A percentile compares a stretch with the other conserved stretches of the same genome.
Conservation (phyloP, 2,329 filamentous ascomycete genomes). For the Phaeophleospora eucalypticola region DNA sequence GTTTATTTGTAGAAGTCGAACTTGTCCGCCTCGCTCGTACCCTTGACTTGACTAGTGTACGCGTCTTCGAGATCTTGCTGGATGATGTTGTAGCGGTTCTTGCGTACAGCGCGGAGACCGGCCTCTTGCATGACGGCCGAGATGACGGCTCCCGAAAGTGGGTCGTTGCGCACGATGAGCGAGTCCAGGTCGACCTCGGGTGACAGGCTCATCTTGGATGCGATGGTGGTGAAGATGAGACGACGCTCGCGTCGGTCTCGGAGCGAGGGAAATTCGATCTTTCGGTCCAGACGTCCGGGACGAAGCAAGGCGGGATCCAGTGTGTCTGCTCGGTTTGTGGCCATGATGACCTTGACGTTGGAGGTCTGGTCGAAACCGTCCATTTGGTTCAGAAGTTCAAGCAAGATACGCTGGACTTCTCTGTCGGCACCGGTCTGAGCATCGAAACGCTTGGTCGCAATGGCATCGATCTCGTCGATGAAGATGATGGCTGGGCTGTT, state of each 20-base stretch:
- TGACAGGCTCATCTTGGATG: constrained; percentile 91
- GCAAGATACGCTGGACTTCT: constrained; percentile 96
- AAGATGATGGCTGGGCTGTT: constrained; percentile 99
- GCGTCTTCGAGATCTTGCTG: constrained; percentile 95
- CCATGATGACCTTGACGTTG: constrained; percentile 99
- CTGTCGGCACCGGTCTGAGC: constrained; percentile 96
- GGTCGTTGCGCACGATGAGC: constrained; percentile 94
- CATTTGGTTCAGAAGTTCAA: constrained; percentile 98
- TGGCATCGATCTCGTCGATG: constrained; percentile 98
- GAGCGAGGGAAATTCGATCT: constrained; percentile 97
- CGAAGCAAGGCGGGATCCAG: constrained; percentile 91
- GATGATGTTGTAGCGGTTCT: constrained; percentile 99
- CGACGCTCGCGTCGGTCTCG: constrained; percentile 90
- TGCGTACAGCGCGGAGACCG: constrained; percentile 85
- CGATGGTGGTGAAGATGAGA: constrained; percentile 96
- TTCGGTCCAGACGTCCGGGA: constrained; percentile 90
- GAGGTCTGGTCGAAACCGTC: constrained; percentile 98
- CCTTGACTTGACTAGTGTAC: constrained; percentile 96
- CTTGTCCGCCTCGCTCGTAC: constrained; percentile 63
- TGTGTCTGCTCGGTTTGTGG: constrained; percentile 96
- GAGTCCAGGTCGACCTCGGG: constrained; percentile 96
- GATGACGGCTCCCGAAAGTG: constrained; percentile 90
- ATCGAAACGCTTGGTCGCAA: constrained; percentile 98
- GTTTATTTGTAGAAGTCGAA: constrained; percentile 87
- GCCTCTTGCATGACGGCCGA: constrained; percentile 99